These are phyloP conservation scores for Fomes fomentarius DNA, from an alignment of 1,284 basidiomycete genomes.

Conservation along the genomic window DNA sequence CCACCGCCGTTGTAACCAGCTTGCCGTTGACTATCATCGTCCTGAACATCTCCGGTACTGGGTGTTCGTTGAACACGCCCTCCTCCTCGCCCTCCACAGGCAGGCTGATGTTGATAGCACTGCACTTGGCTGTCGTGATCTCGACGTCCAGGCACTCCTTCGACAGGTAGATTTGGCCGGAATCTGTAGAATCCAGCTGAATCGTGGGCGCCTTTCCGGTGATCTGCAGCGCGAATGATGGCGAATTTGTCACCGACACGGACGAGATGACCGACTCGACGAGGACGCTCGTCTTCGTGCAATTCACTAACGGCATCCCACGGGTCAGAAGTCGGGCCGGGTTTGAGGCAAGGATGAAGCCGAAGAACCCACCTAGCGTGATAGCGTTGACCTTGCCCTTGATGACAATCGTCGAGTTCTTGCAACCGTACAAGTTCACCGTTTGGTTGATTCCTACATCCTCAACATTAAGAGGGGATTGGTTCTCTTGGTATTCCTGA, in stretches of 20 bases:
- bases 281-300: constrained; percentile 87
- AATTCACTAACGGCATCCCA: constrained; percentile 66
- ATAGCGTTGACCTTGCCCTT: constrained; percentile 97
- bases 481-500: constrained; percentile 94
- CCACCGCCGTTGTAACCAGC: constrained; percentile 86
- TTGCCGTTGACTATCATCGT: constrained; percentile 85
- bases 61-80: constrained; percentile 89
- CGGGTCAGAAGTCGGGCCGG: neutral
- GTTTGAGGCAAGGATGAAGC: neutral
- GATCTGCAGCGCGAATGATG: constrained; percentile 93
- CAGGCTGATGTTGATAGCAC: constrained; percentile 90
- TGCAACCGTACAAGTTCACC: constrained; percentile 92
- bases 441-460: constrained; percentile 84
- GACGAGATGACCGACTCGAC: constrained; percentile 93
- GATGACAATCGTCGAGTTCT: constrained; percentile 85
- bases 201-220: constrained; percentile 91
- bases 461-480: constrained; percentile 75
- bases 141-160: constrained; percentile 81
- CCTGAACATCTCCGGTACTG: constrained; percentile 96
- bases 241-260: constrained; percentile 87
- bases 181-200: constrained; percentile 93
- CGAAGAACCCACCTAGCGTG: constrained; percentile 69
- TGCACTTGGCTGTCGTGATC: constrained; percentile 96
- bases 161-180: constrained; percentile 94
- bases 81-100: constrained; percentile 90